Evolutionary conservation across 75 land plant species (phyloP), one percentile per base, ranked within the genome.

Genomic region (Cryptomeria japonica): DNA sequence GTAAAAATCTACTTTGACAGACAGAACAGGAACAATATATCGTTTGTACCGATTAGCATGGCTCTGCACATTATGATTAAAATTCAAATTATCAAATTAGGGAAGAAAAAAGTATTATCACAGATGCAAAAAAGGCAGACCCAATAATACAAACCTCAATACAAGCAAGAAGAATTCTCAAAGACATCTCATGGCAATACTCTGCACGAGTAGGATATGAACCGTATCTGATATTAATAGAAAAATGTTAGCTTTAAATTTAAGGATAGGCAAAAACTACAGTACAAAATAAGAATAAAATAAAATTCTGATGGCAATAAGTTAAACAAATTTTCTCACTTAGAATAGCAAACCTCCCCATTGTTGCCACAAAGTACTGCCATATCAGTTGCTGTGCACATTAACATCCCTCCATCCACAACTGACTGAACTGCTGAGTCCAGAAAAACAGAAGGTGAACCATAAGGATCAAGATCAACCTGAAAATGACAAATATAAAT

Each of bases 401-500:
- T 93, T 47, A 98, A 90, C 80, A 98, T 91, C 37, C 99, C 99
- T 19, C 99, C 99, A 89, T 98, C 99, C 42, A 90, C 93, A 87
- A 98, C 93, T 75, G 97, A 91, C 86, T 98, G 99, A 84, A 98
- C 96, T 19, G 99, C 99, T 49, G 99, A 97, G 90, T 98, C 99
- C 92, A 98, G 88, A 90, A 98, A 98, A 1, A 97, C 88, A 49
- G 97, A 95, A 38, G 99, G 99, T 47, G 99, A 92, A 42, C 99
- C 99, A 93, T 98, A 98, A 25, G 99, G 99, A 91, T 98, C 99
- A 84, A 97, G 93, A 93, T 98, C 99, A 86, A 98, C 99, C 99
- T 98, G 92, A 64, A 87, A 83, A 64, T 19, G 49, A 32, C 16
- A 76, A 38, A 58, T 49, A 87, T 13, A 51, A 78, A 75, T 78